Evolutionary conservation across 192 early-diverging fungal genomes (phyloP), one percentile per base, ranked within the genome.

Genomic region (Oehlia diaphana): DNA sequence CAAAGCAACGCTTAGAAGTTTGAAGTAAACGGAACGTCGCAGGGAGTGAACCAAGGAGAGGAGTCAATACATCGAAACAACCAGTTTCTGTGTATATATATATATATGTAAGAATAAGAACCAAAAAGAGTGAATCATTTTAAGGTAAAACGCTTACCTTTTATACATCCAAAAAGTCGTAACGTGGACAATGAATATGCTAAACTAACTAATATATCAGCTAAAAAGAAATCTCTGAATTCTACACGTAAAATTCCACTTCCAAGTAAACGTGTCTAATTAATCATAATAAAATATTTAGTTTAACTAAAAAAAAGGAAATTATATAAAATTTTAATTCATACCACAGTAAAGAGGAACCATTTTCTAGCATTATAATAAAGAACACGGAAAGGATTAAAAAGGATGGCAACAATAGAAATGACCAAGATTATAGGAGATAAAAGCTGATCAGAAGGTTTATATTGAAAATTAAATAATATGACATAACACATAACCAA

Each of bases 171-270:
- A 35, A 92, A 84, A 81, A 90, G 82, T 35, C 85, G 79, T 14
- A 90, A 63, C 78, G 86, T 88, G 81, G 85, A 89, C 72, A 95
- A 88, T 9, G 92, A 91, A 78, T 93, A 95, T 9, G 89, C 82
- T 76, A 94, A 79, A 58, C 92, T 93, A 70, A 88, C 91, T 74
- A 95, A 79, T 82, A 92, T 91, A 84, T 95, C 94, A 4, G 90
- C 92, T 31, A 95, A 85, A 79, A 95, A 93, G 78, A 95, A 94
- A 81, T 95, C 94, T 62, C 93, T 85, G 78, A 95, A 95, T 83
- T 94, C 92, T 73, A 95, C 90, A 13, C 84, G 63, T 73, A 88
- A 87, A 65, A 84, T 84, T 9, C 87, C 90, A 19, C 90, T 89
- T 12, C 88, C 81, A 49, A 91, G 35, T 21, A 94, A 84, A 7